These are phyloP conservation scores for Cladophialophora chaetospira DNA, from an alignment of 2,329 filamentous ascomycete species.

Conservation along the genomic window DNA sequence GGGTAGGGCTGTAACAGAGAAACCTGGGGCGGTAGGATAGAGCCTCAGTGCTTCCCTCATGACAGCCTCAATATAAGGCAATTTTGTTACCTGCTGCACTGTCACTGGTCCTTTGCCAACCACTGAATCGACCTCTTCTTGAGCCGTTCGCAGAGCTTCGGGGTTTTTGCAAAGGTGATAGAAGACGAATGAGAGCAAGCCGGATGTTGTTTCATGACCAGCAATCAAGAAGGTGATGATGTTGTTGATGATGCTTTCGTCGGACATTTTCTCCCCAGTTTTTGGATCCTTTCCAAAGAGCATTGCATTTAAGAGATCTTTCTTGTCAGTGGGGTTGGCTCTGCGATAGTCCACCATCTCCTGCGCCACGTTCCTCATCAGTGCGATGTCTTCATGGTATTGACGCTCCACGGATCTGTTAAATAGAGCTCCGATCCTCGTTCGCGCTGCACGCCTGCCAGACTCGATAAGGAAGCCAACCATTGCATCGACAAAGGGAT, in stretches of 20 bases:
- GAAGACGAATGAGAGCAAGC: constrained; percentile 65
- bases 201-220: constrained; percentile 71
- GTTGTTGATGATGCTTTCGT: constrained; percentile 66
- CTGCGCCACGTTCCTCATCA: constrained; percentile 29
- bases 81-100: constrained; percentile 60
- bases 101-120: constrained; percentile 56
- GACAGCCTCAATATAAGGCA: constrained; percentile 67
- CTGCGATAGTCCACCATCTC: constrained; percentile 61
- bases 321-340: constrained; percentile 55
- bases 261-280: constrained; percentile 59
- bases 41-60: constrained; percentile 68
- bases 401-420: constrained; percentile 18
- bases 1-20: constrained; percentile 54
- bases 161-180: constrained; percentile 68
- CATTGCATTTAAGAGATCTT: constrained; percentile 63
- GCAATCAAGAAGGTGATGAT: constrained; percentile 64
- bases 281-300: constrained; percentile 62
- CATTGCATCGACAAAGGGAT: constrained; percentile 72
- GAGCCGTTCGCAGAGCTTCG: constrained; percentile 60
- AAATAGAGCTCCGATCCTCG: constrained; percentile 45
- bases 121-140: constrained; percentile 68
- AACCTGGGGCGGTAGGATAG: constrained; percentile 60
- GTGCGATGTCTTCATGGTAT: constrained; percentile 27
- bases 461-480: constrained; percentile 61
- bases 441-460: constrained; percentile 52